Conservation (phyloP, 2,329 filamentous ascomycete species). For the Penicillium sp. region DNA sequence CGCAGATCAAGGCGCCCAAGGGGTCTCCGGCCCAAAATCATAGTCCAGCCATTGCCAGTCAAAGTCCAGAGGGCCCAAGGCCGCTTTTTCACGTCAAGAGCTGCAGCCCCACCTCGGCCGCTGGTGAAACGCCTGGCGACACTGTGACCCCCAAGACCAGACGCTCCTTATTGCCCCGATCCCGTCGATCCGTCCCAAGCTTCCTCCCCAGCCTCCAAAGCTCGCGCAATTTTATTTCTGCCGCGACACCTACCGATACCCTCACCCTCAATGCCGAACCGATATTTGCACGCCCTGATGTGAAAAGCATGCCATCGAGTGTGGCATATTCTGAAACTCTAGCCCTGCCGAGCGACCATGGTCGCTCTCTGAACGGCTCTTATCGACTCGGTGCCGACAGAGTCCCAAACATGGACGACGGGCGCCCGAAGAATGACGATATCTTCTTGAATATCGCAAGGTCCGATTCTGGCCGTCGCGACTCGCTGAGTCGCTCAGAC, state of each 20-base stretch:
- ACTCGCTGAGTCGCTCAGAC: conserved; percentile 39
- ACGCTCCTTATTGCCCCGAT: conserved; percentile 31
- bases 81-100: conserved; percentile 9
- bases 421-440: conserved; percentile 42
- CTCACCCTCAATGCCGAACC: conserved; percentile 1
- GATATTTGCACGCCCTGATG: conserved; percentile 22
- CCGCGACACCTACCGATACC: not conserved
- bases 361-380: conserved; percentile 24
- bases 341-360: conserved; percentile 27
- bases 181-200: conserved; percentile 31
- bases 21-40: not conserved
- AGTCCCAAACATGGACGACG: conserved; percentile 37
- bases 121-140: conserved; percentile 51
- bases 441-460: conserved; percentile 49
- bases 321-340: conserved; percentile 30
- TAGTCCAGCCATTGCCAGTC: too few relatives aligned
- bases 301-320: conserved; percentile 36
- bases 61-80: too few relatives aligned
- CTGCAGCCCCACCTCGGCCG: conserved; percentile 18
- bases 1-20: not conserved
- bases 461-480: conserved; percentile 38
- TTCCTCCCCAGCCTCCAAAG: conserved; percentile 22
- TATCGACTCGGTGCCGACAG: conserved; percentile 29
- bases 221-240: conserved; percentile 9
- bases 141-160: conserved; percentile 45